Percentiles rank a stretch among this genome's conserved stretches.
These are phyloP conservation scores for Rhytidiadelphus loreus DNA, from an alignment of 225 moss, liverwort and hornwort species.

Conservation along the genomic window DNA sequence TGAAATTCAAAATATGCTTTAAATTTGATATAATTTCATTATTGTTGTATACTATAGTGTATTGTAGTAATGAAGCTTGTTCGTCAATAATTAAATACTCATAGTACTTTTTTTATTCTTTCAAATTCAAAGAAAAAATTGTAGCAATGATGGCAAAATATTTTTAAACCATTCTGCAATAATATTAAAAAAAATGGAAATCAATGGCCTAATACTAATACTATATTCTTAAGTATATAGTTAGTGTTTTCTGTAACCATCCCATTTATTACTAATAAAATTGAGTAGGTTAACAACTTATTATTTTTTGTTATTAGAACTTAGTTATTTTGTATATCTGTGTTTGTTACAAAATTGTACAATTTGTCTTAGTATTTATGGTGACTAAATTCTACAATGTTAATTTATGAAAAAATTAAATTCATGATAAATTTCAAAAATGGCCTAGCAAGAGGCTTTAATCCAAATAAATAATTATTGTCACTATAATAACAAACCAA, in stretches of 20 bases:
- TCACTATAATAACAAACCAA: not conserved
- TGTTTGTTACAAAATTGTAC: not conserved
- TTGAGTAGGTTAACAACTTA: not conserved
- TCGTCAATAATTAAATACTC: not conserved
- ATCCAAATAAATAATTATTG: not conserved
- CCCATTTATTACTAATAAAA: not conserved
- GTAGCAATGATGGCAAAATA: not conserved
- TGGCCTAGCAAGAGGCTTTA: not conserved
- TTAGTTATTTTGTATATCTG: not conserved
- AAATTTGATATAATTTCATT: not conserved
- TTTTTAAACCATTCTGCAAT: not conserved
- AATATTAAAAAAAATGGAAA: no score
- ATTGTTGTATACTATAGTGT: not conserved
- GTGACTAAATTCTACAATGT: not conserved
- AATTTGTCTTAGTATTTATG: not conserved
- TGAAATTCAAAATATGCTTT: not conserved
- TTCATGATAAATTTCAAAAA: not conserved
- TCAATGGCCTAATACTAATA: accelerated
- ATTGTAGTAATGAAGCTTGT: not conserved
- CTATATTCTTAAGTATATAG: not conserved
- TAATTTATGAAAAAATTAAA: not conserved
- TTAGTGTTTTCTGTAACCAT: not conserved
- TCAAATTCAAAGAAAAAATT: not conserved
- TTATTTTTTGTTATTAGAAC: not conserved
- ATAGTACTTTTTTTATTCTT: not conserved